Percentiles rank a stretch among this genome's conserved stretches.
These are phyloP conservation scores for Fusarium illudens DNA, from an alignment of 2,329 filamentous ascomycete genomes.

Conservation along the genomic window DNA sequence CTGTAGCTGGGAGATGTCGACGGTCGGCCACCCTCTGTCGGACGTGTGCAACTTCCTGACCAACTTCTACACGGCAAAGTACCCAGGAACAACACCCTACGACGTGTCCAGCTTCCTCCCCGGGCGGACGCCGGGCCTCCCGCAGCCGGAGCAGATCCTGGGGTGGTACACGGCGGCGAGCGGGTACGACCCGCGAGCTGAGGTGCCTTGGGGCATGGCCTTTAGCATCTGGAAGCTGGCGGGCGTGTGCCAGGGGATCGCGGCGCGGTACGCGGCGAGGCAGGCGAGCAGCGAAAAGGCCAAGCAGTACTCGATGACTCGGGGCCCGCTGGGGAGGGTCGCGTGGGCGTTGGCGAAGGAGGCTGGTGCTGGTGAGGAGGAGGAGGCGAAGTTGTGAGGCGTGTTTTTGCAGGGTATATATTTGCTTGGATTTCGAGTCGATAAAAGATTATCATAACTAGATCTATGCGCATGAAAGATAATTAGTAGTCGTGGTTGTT, in stretches of 20 bases:
- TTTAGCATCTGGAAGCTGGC: slow-evolving; percentile 69
- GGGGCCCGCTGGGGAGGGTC: slow-evolving; percentile 76
- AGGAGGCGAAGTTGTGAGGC: slow-evolving; percentile 40
- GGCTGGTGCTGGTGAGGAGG: slow-evolving; percentile 42
- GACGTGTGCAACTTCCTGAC: slow-evolving; percentile 82
- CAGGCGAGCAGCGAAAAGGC: slow-evolving; percentile 92
- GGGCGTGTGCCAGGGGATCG: slow-evolving; percentile 85
- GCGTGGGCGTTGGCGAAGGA: slow-evolving; percentile 77
- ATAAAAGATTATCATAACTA: neutral
- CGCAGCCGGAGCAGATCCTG: slow-evolving; percentile 52
- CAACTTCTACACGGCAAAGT: slow-evolving; percentile 51
- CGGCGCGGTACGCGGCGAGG: slow-evolving; percentile 81
- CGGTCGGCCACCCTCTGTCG: slow-evolving; percentile 92
- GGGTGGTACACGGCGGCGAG: slow-evolving; percentile 58
- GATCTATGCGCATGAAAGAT: neutral
- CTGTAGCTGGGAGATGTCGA: slow-evolving; percentile 92
- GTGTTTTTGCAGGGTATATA: neutral
- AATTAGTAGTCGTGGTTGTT: neutral
- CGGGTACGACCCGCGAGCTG: slow-evolving; percentile 73
- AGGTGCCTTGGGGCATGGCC: slow-evolving; percentile 68
- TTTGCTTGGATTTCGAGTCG: neutral
- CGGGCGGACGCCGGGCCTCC: slow-evolving; percentile 70
- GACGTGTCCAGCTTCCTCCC: slow-evolving; percentile 65
- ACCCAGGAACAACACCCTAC: slow-evolving; percentile 32
- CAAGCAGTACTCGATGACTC: slow-evolving; percentile 72